Evolutionary conservation across 2,329 filamentous ascomycete genomes (phyloP).

Genomic region (Colletotrichum karsti): DNA sequence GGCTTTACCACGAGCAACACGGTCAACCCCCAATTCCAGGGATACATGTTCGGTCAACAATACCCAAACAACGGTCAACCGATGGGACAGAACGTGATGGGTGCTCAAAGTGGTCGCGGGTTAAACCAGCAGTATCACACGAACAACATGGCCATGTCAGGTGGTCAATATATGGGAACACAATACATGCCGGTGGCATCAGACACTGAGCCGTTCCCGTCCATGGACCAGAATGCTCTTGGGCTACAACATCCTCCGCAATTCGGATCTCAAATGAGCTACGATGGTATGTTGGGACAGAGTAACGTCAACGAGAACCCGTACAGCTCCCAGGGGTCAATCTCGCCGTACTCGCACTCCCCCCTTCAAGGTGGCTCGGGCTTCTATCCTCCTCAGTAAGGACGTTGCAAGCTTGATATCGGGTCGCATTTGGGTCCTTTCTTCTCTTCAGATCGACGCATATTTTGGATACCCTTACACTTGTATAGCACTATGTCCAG

Average conservation of each 20-base stretch:
- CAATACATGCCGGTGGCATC: slow-evolving; percentile 41
- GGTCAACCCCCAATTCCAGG: slow-evolving; percentile 4
- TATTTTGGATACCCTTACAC: slow-evolving; percentile 21
- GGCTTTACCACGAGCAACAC: background rate
- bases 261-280: slow-evolving; percentile 37
- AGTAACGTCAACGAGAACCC: slow-evolving; percentile 40
- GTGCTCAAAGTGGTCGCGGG: slow-evolving; percentile 5
- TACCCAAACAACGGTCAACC: slow-evolving; percentile 5
- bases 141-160: slow-evolving; percentile 40
- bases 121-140: slow-evolving; percentile 36
- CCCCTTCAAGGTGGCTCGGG: slow-evolving; percentile 46
- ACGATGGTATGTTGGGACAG: slow-evolving; percentile 41
- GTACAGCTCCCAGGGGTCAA: slow-evolving; percentile 50
- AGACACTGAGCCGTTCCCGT: slow-evolving; percentile 46
- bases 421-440: background rate
- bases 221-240: slow-evolving; percentile 42
- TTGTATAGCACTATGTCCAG: background rate
- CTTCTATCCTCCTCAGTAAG: slow-evolving; percentile 41
- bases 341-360: slow-evolving; percentile 52
- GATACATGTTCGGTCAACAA: slow-evolving; percentile 14
- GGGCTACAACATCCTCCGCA: slow-evolving; percentile 41
- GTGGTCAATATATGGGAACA: slow-evolving; percentile 34
- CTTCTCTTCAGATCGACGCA: background rate
- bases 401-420: background rate
- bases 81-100: slow-evolving; percentile 13